Evolutionary conservation across 257 asterid genomes (phyloP).

Genomic region (Nicotiana noctiflora): DNA sequence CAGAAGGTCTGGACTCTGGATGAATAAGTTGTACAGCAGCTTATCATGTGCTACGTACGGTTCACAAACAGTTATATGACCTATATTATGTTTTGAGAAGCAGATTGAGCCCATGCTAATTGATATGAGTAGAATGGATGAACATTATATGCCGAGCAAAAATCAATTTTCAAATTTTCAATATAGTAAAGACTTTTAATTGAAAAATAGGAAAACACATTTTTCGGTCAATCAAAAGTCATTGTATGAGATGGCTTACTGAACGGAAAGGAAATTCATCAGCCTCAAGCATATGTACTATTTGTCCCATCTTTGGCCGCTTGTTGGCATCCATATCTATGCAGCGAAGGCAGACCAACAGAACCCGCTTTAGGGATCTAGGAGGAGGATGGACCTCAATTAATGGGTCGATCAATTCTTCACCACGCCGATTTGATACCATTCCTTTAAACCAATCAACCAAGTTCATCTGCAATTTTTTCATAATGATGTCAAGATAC

Average conservation of each 20-base stretch:
- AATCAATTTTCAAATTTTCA: neutral
- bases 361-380: slow-evolving; percentile 69
- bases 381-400: slow-evolving; percentile 65
- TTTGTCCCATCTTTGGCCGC: slow-evolving; percentile 98
- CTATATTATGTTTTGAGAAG: neutral
- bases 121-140: neutral
- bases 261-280: slow-evolving; percentile 75
- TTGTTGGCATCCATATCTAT: slow-evolving; percentile 79
- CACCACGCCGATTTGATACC: slow-evolving; percentile 77
- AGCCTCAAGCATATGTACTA: slow-evolving; percentile 96
- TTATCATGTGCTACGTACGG: neutral
- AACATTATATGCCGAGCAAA: neutral
- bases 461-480: slow-evolving; percentile 77
- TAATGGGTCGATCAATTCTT: slow-evolving; percentile 74
- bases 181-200: neutral
- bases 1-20: neutral
- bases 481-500: neutral
- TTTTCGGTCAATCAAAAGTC: neutral
- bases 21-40: neutral
- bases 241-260: slow-evolving; percentile 30
- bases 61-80: neutral
- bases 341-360: slow-evolving; percentile 83
- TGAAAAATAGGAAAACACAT: neutral
- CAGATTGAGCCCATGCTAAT: neutral
- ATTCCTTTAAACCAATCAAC: slow-evolving; percentile 96